A percentile compares a stretch with the other conserved stretches of the same genome.
These are phyloP conservation scores for Clonostachys rhizophaga DNA, from an alignment of 2,329 filamentous ascomycete genomes.

Conservation along the genomic window DNA sequence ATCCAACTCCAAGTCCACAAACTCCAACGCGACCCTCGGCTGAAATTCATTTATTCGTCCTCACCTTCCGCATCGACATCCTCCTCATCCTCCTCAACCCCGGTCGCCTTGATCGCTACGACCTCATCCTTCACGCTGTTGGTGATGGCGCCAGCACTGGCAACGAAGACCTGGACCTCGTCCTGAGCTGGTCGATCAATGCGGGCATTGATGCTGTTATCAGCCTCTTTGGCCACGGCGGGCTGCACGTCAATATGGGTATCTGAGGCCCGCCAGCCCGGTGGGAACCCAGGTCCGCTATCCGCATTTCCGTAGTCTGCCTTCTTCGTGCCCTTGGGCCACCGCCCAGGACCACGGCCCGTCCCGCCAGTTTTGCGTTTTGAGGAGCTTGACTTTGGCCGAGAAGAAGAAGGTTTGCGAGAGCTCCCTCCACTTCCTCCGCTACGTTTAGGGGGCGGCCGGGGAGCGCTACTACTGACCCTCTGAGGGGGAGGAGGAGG, in stretches of 20 bases:
- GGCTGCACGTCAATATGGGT: slow-evolving; percentile 6
- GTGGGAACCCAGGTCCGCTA: slow-evolving; percentile 59
- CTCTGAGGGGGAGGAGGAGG: slow-evolving; percentile 15
- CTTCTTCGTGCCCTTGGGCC: slow-evolving; percentile 66
- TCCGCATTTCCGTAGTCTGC: slow-evolving; percentile 63
- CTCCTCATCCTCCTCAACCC: slow-evolving; percentile 7
- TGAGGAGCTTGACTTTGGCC: slow-evolving; percentile 33
- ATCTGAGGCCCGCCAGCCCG: slow-evolving; percentile 36
- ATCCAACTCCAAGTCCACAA: slow-evolving; percentile 3
- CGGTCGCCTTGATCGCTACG: slow-evolving; percentile 2
- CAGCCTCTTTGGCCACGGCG: background rate
- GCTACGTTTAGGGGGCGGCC: slow-evolving; percentile 11
- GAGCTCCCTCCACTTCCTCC: slow-evolving; percentile 3
- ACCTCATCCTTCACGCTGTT: background rate
- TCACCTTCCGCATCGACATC: slow-evolving; percentile 28
- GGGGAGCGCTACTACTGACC: slow-evolving; percentile 11
- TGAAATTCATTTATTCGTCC: background rate
- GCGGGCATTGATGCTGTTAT: background rate
- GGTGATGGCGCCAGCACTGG: slow-evolving; percentile 5
- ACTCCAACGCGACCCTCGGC: background rate
- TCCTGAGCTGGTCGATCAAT: slow-evolving; percentile 15
- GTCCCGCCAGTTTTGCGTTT: slow-evolving; percentile 57
- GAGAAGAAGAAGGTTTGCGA: slow-evolving; percentile 23
- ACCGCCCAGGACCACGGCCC: slow-evolving; percentile 59
- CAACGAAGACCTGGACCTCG: slow-evolving; percentile 22